A percentile compares a stretch with the other conserved stretches of the same genome.
Evolutionary conservation across 2,329 filamentous ascomycete genomes (phyloP).

Genomic region (Aspergillus fructus): DNA sequence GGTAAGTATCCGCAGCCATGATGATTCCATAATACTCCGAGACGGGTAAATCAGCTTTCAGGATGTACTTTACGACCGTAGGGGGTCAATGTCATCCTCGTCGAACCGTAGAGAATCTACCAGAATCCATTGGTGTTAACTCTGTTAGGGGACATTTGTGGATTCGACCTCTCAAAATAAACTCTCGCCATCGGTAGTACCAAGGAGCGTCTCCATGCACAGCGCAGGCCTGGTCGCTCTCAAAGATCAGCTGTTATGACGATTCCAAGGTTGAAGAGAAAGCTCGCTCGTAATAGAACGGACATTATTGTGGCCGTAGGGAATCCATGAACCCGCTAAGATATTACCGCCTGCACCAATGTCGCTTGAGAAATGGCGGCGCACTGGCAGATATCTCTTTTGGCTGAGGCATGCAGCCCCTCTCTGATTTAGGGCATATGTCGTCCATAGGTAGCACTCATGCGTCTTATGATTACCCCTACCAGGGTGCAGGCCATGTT

Average conservation of each 20-base stretch:
- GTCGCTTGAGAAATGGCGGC: no score
- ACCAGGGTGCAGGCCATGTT: no score
- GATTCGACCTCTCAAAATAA: background rate
- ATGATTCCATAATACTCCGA: no score
- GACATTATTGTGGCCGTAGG: no score
- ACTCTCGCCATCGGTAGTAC: background rate
- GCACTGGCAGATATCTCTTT: no score
- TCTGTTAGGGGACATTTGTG: background rate
- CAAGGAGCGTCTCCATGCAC: background rate
- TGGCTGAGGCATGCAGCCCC: no score
- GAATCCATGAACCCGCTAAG: no score
- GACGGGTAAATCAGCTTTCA: background rate
- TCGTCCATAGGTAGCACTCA: no score
- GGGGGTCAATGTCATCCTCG: background rate
- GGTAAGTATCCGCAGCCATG: background rate
- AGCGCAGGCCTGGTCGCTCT: background rate
- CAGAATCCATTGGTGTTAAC: background rate
- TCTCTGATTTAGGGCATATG: no score
- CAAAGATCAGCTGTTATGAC: background rate
- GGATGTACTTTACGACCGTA: background rate
- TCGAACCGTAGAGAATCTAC: background rate
- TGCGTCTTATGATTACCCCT: no score
- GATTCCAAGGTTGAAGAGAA: background rate
- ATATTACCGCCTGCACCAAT: no score
- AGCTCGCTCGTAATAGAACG: background rate